Conservation (phyloP, 2,329 filamentous ascomycete species). For the Clarireedia sp. region DNA sequence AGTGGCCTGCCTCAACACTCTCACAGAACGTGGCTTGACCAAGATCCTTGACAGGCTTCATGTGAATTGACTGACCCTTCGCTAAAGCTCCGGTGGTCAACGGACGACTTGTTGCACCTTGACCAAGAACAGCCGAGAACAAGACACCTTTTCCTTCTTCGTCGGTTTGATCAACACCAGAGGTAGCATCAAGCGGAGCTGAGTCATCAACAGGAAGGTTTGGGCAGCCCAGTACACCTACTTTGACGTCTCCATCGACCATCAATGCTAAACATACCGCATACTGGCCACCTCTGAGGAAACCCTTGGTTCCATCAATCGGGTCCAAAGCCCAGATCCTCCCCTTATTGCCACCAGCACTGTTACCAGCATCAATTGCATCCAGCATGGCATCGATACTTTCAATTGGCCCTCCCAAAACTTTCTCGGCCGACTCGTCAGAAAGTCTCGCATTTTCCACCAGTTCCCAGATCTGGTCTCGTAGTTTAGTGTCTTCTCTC, state of each 20-base stretch:
- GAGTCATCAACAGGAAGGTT: conserved; percentile 87
- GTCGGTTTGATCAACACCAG: conserved; percentile 67
- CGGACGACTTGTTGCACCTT: conserved; percentile 74
- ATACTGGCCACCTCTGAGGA: conserved; percentile 92
- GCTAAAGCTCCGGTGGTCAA: conserved; percentile 50
- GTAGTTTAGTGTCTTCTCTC: conserved; percentile 60
- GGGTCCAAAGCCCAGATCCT: conserved; percentile 96
- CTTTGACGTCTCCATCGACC: conserved; percentile 87
- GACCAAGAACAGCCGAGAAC: conserved; percentile 73
- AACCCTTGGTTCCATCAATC: conserved; percentile 96
- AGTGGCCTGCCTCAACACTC: conserved; percentile 89
- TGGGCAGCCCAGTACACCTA: conserved; percentile 90
- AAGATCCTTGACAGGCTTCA: conserved; percentile 70
- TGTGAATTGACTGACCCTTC: conserved; percentile 58
- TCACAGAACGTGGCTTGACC: conserved; percentile 87
- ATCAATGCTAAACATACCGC: conserved; percentile 89
- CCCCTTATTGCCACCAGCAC: conserved; percentile 62
- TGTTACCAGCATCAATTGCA: conserved; percentile 60
- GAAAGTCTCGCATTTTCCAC: conserved; percentile 65
- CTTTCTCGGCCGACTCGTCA: conserved; percentile 54
- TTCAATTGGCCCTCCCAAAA: conserved; percentile 62
- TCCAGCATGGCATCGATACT: conserved; percentile 59
- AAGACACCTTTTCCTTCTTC: conserved; percentile 74
- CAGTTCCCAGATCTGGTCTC: conserved; percentile 74
- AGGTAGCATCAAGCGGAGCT: conserved; percentile 59